Percentiles rank a stretch among this genome's conserved stretches.
These are phyloP conservation scores for Taphrina betulina DNA, from an alignment of 1,139 yeast species.

Conservation along the genomic window DNA sequence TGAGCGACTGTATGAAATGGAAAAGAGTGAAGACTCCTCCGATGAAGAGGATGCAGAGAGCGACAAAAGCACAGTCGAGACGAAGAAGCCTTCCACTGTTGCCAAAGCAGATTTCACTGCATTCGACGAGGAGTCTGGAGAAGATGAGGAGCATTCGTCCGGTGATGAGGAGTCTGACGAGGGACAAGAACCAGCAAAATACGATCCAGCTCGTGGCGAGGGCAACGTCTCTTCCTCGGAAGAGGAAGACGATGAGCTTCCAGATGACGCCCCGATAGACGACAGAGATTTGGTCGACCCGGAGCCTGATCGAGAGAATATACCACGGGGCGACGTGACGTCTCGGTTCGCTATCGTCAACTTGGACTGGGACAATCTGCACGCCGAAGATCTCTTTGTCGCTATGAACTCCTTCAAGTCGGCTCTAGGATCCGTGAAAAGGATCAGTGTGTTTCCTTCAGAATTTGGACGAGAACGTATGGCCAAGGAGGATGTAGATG, in stretches of 20 bases:
- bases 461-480: slow-evolving; percentile 92
- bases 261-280: slow-evolving; percentile 48
- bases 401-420: slow-evolving; percentile 88
- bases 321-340: slow-evolving; percentile 85
- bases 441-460: slow-evolving; percentile 81
- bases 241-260: slow-evolving; percentile 46
- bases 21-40: slow-evolving; percentile 41
- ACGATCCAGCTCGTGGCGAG: slow-evolving; percentile 77
- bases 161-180: slow-evolving; percentile 40
- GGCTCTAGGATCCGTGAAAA: slow-evolving; percentile 62
- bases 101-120: slow-evolving; percentile 8
- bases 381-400: slow-evolving; percentile 83
- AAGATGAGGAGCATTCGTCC: slow-evolving; percentile 40
- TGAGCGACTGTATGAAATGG: slow-evolving; percentile 62
- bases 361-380: slow-evolving; percentile 94
- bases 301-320: slow-evolving; percentile 59
- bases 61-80: neutral
- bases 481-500: slow-evolving; percentile 85
- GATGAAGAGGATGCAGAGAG: slow-evolving; percentile 40
- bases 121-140: slow-evolving; percentile 39
- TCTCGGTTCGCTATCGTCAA: slow-evolving; percentile 84
- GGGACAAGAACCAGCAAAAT: slow-evolving; percentile 38
- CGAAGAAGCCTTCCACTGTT: neutral
- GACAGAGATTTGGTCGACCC: slow-evolving; percentile 49
- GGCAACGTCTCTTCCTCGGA: slow-evolving; percentile 50